Conservation (phyloP, 2,329 filamentous ascomycete species). For the Colletotrichum endophyticum region DNA sequence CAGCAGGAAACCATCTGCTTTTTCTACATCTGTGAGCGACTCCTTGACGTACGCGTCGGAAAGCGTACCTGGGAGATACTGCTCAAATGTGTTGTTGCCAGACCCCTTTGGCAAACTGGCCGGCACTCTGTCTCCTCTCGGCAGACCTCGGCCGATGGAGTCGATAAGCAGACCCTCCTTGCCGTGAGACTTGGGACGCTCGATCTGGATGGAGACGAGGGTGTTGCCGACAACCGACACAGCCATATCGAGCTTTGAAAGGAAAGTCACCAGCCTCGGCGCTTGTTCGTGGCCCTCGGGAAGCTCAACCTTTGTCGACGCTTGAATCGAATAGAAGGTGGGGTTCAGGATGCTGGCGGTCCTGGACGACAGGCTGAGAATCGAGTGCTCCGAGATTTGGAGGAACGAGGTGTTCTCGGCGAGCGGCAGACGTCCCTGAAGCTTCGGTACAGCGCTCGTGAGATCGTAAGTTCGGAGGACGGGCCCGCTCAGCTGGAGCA, state of each 20-base stretch:
- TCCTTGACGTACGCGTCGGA: slow-evolving; percentile 53
- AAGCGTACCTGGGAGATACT: slow-evolving; percentile 54
- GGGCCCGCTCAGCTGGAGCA: slow-evolving; percentile 63
- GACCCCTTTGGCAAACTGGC: slow-evolving; percentile 5
- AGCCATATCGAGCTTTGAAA: slow-evolving; percentile 69
- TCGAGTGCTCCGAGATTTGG: slow-evolving; percentile 68
- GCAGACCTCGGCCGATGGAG: slow-evolving; percentile 69
- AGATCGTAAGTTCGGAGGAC: slow-evolving; percentile 68
- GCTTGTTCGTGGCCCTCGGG: slow-evolving; percentile 35
- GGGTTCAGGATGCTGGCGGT: slow-evolving; percentile 71
- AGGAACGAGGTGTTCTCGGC: slow-evolving; percentile 65
- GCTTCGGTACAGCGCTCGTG: slow-evolving; percentile 63
- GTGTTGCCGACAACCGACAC: slow-evolving; percentile 68
- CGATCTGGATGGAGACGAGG: slow-evolving; percentile 73
- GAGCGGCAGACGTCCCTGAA: slow-evolving; percentile 58
- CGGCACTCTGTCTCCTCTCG: slow-evolving; percentile 11
- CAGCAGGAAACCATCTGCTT: slow-evolving; percentile 53
- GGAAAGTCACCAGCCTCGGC: slow-evolving; percentile 60
- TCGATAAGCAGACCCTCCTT: slow-evolving; percentile 72
- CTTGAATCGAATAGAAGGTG: slow-evolving; percentile 67
- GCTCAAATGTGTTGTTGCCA: slow-evolving; percentile 17
- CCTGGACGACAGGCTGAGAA: slow-evolving; percentile 64
- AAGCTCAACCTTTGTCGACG: slow-evolving; percentile 49
- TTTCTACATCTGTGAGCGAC: slow-evolving; percentile 47
- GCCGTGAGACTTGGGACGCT: slow-evolving; percentile 61